Percentiles rank a stretch among this genome's conserved stretches.
Evolutionary conservation across 805 yeast genomes (phyloP).

Genomic region (Wickerhamomyces bisporus): DNA sequence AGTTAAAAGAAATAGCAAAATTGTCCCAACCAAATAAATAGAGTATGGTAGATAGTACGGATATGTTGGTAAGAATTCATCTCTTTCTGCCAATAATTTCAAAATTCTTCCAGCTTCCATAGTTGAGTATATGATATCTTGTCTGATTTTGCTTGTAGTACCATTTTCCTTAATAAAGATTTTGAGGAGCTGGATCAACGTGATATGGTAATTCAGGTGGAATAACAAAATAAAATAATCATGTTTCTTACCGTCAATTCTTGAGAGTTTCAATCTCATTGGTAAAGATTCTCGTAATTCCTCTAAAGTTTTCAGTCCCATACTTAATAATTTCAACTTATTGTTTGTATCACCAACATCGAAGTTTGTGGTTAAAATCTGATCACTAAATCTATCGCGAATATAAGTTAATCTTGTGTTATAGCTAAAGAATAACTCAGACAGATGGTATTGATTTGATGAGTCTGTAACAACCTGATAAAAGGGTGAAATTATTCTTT

Average conservation of each 20-base stretch:
- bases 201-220: constrained; percentile 22
- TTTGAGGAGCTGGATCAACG: constrained; percentile 19
- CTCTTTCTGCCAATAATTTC: not conserved
- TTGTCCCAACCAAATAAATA: constrained; percentile 8
- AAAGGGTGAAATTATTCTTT: constrained; percentile 28
- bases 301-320: constrained; percentile 21
- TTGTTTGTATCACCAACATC: constrained; percentile 30
- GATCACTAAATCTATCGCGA: constrained; percentile 29
- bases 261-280: constrained; percentile 4
- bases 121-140: constrained; percentile 17
- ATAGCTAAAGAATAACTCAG: constrained; percentile 25
- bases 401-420: constrained; percentile 27
- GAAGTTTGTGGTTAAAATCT: constrained; percentile 26
- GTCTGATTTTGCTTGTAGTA: constrained; percentile 6
- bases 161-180: constrained; percentile 14
- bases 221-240: constrained; percentile 16
- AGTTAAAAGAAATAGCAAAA: constrained; percentile 4
- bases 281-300: constrained; percentile 24
- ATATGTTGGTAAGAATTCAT: constrained; percentile 3
- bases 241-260: not conserved
- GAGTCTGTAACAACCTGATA: constrained; percentile 18
- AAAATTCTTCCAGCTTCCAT: constrained; percentile 9
- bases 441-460: constrained; percentile 8
- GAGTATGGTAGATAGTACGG: constrained; percentile 15
- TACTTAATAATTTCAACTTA: constrained; percentile 18